Percentiles rank a stretch among this genome's conserved stretches.
Evolutionary conservation across 2,329 filamentous ascomycete genomes (phyloP).

Genomic region (Lecanicillium sp.): DNA sequence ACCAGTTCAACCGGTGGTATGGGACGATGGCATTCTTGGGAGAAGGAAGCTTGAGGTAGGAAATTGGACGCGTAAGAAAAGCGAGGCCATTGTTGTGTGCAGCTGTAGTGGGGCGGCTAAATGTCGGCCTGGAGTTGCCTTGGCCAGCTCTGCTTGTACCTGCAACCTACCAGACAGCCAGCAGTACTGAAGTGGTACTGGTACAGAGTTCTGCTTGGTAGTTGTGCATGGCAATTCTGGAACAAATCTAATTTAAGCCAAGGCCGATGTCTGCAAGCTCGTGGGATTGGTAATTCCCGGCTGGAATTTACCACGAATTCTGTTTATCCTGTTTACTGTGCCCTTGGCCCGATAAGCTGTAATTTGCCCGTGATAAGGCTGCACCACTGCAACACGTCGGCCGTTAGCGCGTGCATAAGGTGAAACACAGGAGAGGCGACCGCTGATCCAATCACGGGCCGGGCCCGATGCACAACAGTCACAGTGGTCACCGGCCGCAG

Average conservation of each 20-base stretch:
- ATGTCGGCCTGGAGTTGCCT: neutral
- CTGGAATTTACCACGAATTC: too few species aligned
- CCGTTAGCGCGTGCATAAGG: slow-evolving; percentile 6
- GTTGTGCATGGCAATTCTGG: too few species aligned
- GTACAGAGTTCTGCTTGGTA: too few species aligned
- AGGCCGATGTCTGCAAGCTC: too few species aligned
- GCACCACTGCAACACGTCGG: too few species aligned
- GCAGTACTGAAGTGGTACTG: neutral
- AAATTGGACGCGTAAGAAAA: slow-evolving; percentile 4
- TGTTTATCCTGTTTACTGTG: too few species aligned
- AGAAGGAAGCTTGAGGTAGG: neutral
- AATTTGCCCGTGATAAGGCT: too few species aligned
- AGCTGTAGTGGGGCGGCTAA: slow-evolving; percentile 13
- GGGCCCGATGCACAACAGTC: neutral
- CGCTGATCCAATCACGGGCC: neutral
- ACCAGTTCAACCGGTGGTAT: slow-evolving; percentile 11
- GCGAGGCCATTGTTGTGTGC: slow-evolving; percentile 2
- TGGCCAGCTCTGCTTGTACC: too few species aligned
- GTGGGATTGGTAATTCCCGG: too few species aligned
- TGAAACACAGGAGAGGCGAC: slow-evolving; percentile 3
- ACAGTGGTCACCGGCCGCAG: too few species aligned
- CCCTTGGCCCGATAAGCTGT: too few species aligned
- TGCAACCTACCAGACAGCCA: neutral
- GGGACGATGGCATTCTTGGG: slow-evolving; percentile 7
- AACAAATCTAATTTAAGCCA: too few species aligned